These are phyloP conservation scores for Aspergillus neotritici DNA, from an alignment of 2,329 filamentous ascomycete genomes.

Conservation along the genomic window DNA sequence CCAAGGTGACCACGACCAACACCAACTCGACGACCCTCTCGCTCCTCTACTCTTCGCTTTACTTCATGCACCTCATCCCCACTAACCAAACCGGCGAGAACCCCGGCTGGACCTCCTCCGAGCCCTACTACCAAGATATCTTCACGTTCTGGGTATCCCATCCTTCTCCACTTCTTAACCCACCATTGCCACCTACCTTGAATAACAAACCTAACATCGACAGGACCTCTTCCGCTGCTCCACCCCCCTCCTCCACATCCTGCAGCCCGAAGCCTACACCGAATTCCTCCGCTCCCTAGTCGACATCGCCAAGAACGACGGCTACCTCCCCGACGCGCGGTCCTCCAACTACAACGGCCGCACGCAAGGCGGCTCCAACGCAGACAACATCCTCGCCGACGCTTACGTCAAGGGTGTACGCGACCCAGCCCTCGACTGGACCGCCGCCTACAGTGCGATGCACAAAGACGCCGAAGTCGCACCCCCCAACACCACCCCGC, in stretches of 20 bases:
- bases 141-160: slow-evolving; percentile 62
- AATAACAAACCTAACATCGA: slow-evolving; percentile 1
- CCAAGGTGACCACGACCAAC: slow-evolving; percentile 58
- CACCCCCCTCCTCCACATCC: slow-evolving; percentile 59
- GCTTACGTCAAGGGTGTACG: slow-evolving; percentile 62
- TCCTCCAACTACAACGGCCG: slow-evolving; percentile 65
- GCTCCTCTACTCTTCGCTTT: slow-evolving; percentile 62
- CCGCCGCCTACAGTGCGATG: slow-evolving; percentile 58
- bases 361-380: slow-evolving; percentile 64
- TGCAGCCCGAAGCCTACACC: slow-evolving; percentile 58
- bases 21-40: slow-evolving; percentile 52
- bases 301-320: slow-evolving; percentile 61
- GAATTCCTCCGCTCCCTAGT: slow-evolving; percentile 63
- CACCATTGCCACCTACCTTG: too few species aligned
- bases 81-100: slow-evolving; percentile 69
- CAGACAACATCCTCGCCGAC: slow-evolving; percentile 67
- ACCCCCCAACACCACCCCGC: slow-evolving; percentile 51
- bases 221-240: slow-evolving; percentile 57
- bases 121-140: slow-evolving; percentile 67
- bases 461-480: slow-evolving; percentile 60
- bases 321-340: slow-evolving; percentile 60
- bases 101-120: slow-evolving; percentile 56
- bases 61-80: slow-evolving; percentile 64
- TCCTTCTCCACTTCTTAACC: background rate
- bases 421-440: slow-evolving; percentile 57